These are phyloP conservation scores for Stachybotrys elegans DNA, from an alignment of 2,329 filamentous ascomycete species.

Conservation along the genomic window DNA sequence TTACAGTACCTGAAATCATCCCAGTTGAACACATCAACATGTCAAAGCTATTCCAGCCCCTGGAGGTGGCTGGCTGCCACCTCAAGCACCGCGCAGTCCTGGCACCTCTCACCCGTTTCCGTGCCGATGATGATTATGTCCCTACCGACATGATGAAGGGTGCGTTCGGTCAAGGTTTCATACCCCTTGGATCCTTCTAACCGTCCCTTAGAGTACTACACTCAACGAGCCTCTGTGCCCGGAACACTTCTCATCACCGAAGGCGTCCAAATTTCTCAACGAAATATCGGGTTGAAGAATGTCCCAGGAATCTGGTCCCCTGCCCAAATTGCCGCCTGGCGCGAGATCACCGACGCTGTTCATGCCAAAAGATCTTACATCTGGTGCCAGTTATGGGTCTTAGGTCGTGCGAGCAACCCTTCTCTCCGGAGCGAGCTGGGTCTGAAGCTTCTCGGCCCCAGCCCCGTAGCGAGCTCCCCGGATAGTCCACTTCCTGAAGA, in stretches of 20 bases:
- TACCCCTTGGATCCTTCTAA: background rate
- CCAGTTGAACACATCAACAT: no score
- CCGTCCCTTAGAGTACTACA: constrained; percentile 19
- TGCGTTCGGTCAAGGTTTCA: background rate
- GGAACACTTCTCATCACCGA: constrained; percentile 51
- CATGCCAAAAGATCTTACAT: constrained; percentile 56
- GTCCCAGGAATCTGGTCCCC: constrained; percentile 52
- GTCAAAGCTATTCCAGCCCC: no score
- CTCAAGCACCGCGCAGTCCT: no score
- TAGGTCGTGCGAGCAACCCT: constrained; percentile 38
- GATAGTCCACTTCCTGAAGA: background rate
- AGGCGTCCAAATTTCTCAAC: constrained; percentile 44
- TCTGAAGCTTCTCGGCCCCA: background rate
- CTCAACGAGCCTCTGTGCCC: constrained; percentile 26
- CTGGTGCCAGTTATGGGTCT: constrained; percentile 57
- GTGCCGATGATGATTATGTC: constrained; percentile 34
- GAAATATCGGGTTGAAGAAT: constrained; percentile 20
- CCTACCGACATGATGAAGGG: constrained; percentile 10
- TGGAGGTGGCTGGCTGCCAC: no score
- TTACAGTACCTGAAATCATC: background rate
- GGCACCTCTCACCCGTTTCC: constrained; percentile 51
- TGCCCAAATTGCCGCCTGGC: constrained; percentile 55
- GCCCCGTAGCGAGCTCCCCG: background rate
- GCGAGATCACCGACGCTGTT: constrained; percentile 52
- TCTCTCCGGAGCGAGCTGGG: background rate